phyloP scores from a whole-genome alignment of 148 eudicot species.

The Limonium bicolor region DNA sequence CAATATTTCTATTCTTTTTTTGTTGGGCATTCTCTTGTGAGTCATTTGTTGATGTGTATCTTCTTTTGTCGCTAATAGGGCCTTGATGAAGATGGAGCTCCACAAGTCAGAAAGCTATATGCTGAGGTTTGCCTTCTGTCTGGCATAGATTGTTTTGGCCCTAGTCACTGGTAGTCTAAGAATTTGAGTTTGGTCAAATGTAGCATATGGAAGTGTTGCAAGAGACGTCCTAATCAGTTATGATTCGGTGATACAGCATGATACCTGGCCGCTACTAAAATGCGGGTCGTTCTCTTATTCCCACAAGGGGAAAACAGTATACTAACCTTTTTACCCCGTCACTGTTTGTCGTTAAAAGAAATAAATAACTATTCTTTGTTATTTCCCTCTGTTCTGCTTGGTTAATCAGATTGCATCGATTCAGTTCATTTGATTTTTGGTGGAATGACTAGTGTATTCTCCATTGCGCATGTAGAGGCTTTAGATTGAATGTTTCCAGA shows the following conservation, averaged over 20 bases:
- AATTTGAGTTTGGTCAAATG: neutral
- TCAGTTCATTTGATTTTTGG: too few relatives aligned
- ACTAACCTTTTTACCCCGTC: too few relatives aligned
- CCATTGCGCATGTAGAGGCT: neutral
- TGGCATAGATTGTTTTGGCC: neutral
- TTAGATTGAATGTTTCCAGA: neutral
- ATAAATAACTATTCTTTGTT: too few relatives aligned
- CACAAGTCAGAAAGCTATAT: conserved; percentile 81
- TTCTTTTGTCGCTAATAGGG: conserved; percentile 31
- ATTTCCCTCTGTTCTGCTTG: too few relatives aligned
- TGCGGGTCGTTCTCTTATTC: too few relatives aligned
- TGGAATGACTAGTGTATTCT: neutral
- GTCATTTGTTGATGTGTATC: neutral
- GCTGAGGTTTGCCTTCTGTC: conserved; percentile 49
- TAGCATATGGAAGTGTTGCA: neutral
- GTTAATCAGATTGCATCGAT: too few relatives aligned
- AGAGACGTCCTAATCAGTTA: neutral
- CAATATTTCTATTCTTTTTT: neutral
- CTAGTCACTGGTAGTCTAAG: neutral
- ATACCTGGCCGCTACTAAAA: too few relatives aligned
- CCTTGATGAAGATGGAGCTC: conserved; percentile 84
- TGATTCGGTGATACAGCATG: too few relatives aligned
- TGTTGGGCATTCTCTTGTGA: neutral
- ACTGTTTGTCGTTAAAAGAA: too few relatives aligned
- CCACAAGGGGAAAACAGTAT: too few relatives aligned